Evolutionary conservation across 2,329 filamentous ascomycete genomes (phyloP), one percentile per base, ranked within the genome.

Genomic region (Cryphonectria radicalis): DNA sequence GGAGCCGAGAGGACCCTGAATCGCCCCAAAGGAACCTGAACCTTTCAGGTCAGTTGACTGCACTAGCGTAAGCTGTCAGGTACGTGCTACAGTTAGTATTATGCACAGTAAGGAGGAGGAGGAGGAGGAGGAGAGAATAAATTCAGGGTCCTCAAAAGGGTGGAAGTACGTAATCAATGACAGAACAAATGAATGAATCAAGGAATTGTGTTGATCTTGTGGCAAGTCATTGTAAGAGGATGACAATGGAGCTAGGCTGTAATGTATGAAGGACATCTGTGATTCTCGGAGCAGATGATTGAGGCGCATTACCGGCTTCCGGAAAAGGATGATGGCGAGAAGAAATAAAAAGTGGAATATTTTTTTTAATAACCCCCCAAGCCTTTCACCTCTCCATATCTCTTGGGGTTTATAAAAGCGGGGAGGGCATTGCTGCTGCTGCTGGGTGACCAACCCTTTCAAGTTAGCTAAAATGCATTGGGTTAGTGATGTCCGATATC

Each of bases 41-140:
- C 32, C 22, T 11, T 37, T 17, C 19, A 66, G 68, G 46, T 70
- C 53, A 55, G 32, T 62, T 53, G 63, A 67, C 46, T 60, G 32
- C 64, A 62, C 64, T 72, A 70, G 55, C 63, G 67, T 46, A 13
- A 13, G 43, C 59, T 64, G 59, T 69, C 60, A 69, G 28, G 59
- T 63, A 42, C 25, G 7, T 50, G 37, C 37, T 40, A 40, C 37
- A 11, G 37, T 13, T 40, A n/a, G 46, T 6, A 50, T 50, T n/a
- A 50, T 50, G 46, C 46, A 50, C 46, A 22, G 46, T 10, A n/a
- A n/a, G 46, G 7, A 50, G 46, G 46, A 22, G n/a, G 22, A 28
- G 28, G 28, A 1, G n/a, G n/a, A n/a, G n/a, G n/a, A n/a, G n/a
- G n/a, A n/a, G 8, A 17, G 46, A 63, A 63, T 35, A 13, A 17